phyloP scores from a whole-genome alignment of 768 basidiomycete species.

The Hemileccinum rubropunctum region DNA sequence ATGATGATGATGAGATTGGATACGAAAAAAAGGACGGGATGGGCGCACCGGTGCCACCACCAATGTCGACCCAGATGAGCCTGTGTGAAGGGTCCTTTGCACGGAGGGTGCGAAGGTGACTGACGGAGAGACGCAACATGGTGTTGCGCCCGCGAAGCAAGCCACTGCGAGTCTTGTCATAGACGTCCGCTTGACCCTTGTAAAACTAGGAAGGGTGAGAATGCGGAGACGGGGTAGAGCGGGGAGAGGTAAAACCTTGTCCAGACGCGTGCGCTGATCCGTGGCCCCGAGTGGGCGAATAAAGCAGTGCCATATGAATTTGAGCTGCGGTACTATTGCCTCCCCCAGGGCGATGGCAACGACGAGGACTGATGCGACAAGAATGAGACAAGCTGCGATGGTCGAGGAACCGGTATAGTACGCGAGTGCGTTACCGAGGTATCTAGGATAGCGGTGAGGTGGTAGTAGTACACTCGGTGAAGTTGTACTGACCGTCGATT shows the following conservation, averaged over 20 bases:
- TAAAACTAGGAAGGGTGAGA: conserved; percentile 47
- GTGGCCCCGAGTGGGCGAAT: conserved; percentile 38
- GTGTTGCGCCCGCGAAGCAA: conserved; percentile 69
- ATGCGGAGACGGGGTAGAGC: not conserved
- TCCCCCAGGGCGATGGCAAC: conserved; percentile 20
- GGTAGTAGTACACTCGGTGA: too few species aligned
- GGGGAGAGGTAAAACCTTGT: conserved; percentile 33
- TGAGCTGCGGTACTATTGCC: conserved; percentile 38
- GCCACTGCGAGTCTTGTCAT: conserved; percentile 61
- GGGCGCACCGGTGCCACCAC: conserved; percentile 61
- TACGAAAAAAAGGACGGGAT: not conserved
- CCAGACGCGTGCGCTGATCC: conserved; percentile 44
- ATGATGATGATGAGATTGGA: conserved; percentile 3
- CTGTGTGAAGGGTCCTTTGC: conserved; percentile 39
- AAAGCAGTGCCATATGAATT: conserved; percentile 52
- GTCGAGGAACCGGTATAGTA: conserved; percentile 31
- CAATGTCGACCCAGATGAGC: conserved; percentile 76
- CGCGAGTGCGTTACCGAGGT: conserved; percentile 17
- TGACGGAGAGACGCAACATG: conserved; percentile 65
- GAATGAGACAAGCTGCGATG: conserved; percentile 26
- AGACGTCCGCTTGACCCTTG: conserved; percentile 65
- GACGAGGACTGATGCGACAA: conserved; percentile 21
- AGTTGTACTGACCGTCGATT: conserved; percentile 23
- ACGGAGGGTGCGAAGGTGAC: conserved; percentile 53
- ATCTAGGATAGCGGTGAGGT: too few species aligned